phyloP scores from a whole-genome alignment of 225 moss, liverwort and hornwort species.

The Pseudisothecium myosuroides region DNA sequence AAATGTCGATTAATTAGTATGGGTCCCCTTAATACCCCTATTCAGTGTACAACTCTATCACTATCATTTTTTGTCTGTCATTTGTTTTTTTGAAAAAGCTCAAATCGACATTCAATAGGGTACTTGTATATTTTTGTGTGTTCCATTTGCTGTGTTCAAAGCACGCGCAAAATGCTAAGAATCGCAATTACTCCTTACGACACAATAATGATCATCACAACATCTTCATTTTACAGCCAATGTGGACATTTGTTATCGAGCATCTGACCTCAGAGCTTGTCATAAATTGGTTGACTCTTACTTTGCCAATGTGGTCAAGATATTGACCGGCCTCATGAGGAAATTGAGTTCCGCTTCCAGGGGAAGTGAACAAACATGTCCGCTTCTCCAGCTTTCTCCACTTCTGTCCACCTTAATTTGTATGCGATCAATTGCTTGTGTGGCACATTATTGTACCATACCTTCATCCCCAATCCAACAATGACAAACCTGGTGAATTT shows the following conservation, averaged over 20 bases:
- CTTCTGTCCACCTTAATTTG: background rate
- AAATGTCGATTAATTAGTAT: too few species aligned
- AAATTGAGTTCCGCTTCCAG: background rate
- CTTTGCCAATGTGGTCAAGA: background rate
- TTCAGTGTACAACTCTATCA: too few species aligned
- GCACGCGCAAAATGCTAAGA: background rate
- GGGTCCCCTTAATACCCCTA: too few species aligned
- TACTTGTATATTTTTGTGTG: too few species aligned
- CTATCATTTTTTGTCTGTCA: too few species aligned
- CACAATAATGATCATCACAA: background rate
- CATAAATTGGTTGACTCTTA: background rate
- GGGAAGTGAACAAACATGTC: background rate
- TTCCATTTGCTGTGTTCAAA: too few species aligned
- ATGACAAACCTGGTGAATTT: too few species aligned
- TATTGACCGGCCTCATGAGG: background rate
- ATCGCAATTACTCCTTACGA: background rate
- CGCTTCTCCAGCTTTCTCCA: background rate
- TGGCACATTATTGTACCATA: too few species aligned
- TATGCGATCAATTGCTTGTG: too few species aligned
- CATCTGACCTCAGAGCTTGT: background rate
- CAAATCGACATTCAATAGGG: too few species aligned
- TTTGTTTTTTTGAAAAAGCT: too few species aligned
- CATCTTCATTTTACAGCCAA: background rate
- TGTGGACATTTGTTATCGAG: background rate
- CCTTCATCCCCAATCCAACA: too few species aligned